Evolutionary conservation across 805 yeast species (phyloP).

Genomic region (Torulaspora microellipsoides): DNA sequence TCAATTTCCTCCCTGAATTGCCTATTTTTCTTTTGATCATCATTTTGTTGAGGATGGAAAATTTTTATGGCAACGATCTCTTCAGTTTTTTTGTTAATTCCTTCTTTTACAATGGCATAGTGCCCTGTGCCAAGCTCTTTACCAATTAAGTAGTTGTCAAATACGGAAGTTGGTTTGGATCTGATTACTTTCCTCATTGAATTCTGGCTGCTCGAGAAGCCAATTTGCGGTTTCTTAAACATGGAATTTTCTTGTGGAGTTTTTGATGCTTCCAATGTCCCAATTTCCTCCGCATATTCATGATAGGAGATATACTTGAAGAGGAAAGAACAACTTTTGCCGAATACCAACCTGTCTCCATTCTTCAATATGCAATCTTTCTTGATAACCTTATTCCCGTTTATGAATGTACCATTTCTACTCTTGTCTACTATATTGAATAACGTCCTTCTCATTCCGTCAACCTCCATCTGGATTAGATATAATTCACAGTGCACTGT

Average conservation of each 20-base stretch:
- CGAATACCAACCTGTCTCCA: conserved; percentile 62
- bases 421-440: conserved; percentile 50
- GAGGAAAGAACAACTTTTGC: conserved; percentile 46
- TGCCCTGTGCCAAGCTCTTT: conserved; percentile 69
- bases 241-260: conserved; percentile 11
- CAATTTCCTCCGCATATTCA: conserved; percentile 4
- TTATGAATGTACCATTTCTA: conserved; percentile 64
- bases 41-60: conserved; percentile 52
- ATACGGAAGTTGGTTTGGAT: conserved; percentile 40
- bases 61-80: conserved; percentile 68
- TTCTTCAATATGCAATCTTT: conserved; percentile 48
- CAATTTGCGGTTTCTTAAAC: conserved; percentile 29
- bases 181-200: conserved; percentile 12
- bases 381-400: conserved; percentile 48
- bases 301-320: conserved; percentile 39
- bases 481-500: conserved; percentile 57
- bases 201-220: conserved; percentile 24
- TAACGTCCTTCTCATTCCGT: conserved; percentile 34
- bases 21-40: conserved; percentile 37
- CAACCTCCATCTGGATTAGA: conserved; percentile 37
- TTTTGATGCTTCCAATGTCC: background rate
- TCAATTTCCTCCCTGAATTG: conserved; percentile 62
- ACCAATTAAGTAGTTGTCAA: conserved; percentile 49
- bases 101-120: conserved; percentile 76
- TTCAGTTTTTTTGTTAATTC: conserved; percentile 53